phyloP scores from a whole-genome alignment of 2,329 filamentous ascomycete species.

The Scedosporium dehoogii region DNA sequence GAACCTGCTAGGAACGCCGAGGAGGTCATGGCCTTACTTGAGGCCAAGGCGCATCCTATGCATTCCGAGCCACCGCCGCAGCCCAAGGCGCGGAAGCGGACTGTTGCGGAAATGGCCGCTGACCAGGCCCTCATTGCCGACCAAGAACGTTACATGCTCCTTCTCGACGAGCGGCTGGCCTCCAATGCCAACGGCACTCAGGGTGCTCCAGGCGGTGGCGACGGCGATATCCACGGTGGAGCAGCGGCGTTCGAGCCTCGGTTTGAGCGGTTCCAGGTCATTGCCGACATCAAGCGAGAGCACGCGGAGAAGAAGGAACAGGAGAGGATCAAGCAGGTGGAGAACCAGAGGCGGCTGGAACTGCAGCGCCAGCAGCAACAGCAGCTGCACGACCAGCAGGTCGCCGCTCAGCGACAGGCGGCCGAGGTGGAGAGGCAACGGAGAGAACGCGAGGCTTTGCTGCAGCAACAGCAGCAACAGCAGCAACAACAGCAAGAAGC shows the following conservation, averaged over 20 bases:
- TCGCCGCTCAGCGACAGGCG: conserved; percentile 32
- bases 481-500: conserved; percentile 25
- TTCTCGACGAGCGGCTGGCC: conserved; percentile 73
- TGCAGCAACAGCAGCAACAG: conserved; percentile 17
- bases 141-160: conserved; percentile 85
- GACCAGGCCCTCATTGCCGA: conserved; percentile 88
- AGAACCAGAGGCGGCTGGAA: conserved; percentile 45
- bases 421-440: conserved; percentile 33
- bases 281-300: conserved; percentile 73
- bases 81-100: conserved; percentile 85
- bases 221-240: conserved; percentile 63
- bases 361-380: conserved; percentile 32
- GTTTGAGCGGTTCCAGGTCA: conserved; percentile 85
- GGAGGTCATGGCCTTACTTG: conserved; percentile 62
- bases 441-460: conserved; percentile 11
- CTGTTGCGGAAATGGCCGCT: conserved; percentile 86
- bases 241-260: conserved; percentile 69
- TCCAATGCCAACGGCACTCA: conserved; percentile 48
- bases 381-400: conserved; percentile 29
- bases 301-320: conserved; percentile 68
- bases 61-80: conserved; percentile 68
- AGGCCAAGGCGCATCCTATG: conserved; percentile 63
- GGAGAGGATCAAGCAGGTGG: conserved; percentile 60
- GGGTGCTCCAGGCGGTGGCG: conserved; percentile 48
- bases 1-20: conserved; percentile 62